Evolutionary conservation across 1,284 basidiomycete genomes (phyloP), one percentile per base, ranked within the genome.

Genomic region (Cutaneotrichosporon dermatis): DNA sequence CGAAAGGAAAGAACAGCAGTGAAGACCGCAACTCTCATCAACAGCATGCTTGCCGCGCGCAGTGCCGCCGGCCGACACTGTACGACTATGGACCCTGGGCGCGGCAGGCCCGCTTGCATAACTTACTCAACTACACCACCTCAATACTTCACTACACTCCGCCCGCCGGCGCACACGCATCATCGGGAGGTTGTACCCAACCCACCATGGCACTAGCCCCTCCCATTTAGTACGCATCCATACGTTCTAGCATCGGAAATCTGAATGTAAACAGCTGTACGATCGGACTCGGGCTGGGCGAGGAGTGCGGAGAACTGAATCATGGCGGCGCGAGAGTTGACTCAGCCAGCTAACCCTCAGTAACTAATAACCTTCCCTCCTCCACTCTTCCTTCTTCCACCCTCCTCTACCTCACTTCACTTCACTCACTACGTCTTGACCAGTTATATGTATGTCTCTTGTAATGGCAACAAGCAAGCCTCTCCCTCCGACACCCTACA

Each of bases 221-320:
- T 51, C 53, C 53, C 39, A 16, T 44, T 46, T 49, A 40, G 45
- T 41, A 55, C 54, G 39, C 52, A 55, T 55, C 54, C 56, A 57
- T 52, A 52, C 50, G 43, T 57, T 54, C 49, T 60, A 60, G 59
- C 55, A 60, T 56, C 51, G 59, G 55, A 57, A 39, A 60, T 54
- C 59, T 60, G 54, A 60, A 60, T 60, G 59, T 60, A 60, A 50
- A 51, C 46, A 60, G 59, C 58, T 54, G 59, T 60, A 60, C 37
- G 56, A 51, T 33, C 37, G 12, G 51, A n/a, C 25, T 25, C 25
- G 25, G 25, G 25, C 25, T 25, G 25, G 25, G 25, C 25, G 25
- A 25, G 25, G 25, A 25, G 25, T 25, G 25, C 25, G 3, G 25
- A 25, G 25, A 25, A 25, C 25, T 25, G 25, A 25, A 3, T 2